Conservation (phyloP, 2,329 filamentous ascomycete species). For the Fusarium clavum region DNA sequence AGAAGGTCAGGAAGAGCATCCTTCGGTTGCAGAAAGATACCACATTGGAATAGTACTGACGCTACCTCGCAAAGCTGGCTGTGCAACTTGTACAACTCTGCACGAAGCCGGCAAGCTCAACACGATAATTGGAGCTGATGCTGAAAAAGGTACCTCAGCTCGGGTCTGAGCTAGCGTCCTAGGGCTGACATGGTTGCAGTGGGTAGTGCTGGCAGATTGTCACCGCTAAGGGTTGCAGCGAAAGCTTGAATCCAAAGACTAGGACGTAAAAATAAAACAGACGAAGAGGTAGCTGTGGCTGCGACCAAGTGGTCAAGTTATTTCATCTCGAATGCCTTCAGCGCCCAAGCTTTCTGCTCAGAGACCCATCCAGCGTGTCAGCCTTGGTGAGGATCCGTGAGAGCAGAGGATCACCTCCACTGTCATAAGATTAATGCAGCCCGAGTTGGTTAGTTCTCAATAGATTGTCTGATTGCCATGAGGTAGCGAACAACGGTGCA, state of each 20-base stretch:
- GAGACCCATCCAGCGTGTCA: slow-evolving; percentile 19
- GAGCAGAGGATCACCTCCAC: slow-evolving; percentile 23
- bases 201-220: slow-evolving; percentile 18
- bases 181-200: slow-evolving; percentile 43
- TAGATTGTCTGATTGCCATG: neutral
- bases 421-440: slow-evolving; percentile 25
- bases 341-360: neutral
- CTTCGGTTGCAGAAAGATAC: slow-evolving; percentile 8
- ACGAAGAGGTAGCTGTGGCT: neutral
- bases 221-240: neutral
- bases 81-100: slow-evolving; percentile 34
- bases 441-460: slow-evolving; percentile 25
- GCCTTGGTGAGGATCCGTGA: slow-evolving; percentile 18
- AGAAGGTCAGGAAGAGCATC: neutral
- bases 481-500: neutral
- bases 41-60: slow-evolving; percentile 2
- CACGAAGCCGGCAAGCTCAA: slow-evolving; percentile 10
- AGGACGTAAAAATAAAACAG: neutral
- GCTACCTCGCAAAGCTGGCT: slow-evolving; percentile 29
- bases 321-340: neutral
- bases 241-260: neutral
- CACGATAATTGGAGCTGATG: neutral
- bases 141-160: slow-evolving; percentile 14
- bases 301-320: neutral
- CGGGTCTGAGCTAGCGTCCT: slow-evolving; percentile 36